Percentiles rank a stretch among this genome's conserved stretches.
Evolutionary conservation across 768 basidiomycete species (phyloP).

Genomic region (Trametes maxima): DNA sequence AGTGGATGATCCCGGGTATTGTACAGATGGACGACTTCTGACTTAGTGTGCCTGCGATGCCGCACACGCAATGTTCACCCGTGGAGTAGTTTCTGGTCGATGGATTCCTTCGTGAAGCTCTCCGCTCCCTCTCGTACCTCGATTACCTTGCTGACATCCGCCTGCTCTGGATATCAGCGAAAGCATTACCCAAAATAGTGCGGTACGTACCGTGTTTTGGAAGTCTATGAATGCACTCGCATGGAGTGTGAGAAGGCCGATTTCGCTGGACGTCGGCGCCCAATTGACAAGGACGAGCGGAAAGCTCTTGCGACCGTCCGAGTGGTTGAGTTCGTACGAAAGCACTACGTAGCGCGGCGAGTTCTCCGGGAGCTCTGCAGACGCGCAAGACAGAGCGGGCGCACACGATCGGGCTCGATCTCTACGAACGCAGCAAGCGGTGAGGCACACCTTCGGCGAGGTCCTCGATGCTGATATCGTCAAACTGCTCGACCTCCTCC

Average conservation of each 20-base stretch:
- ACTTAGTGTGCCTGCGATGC: neutral
- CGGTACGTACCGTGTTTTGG: constrained; percentile 64
- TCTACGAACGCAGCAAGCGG: neutral
- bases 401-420: constrained; percentile 7
- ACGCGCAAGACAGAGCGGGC: neutral
- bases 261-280: constrained; percentile 80
- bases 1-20: constrained; percentile 11
- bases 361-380: constrained; percentile 81
- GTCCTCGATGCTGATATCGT: constrained; percentile 76
- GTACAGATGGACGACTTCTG: constrained; percentile 12
- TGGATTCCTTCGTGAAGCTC: constrained; percentile 68
- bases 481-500: constrained; percentile 82
- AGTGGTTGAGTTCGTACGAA: constrained; percentile 79
- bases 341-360: constrained; percentile 85
- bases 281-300: constrained; percentile 89
- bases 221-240: constrained; percentile 83
- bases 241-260: constrained; percentile 70
- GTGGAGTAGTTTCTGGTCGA: constrained; percentile 60
- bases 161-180: constrained; percentile 42
- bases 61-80: constrained; percentile 1
- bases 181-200: neutral
- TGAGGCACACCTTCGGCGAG: constrained; percentile 73
- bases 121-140: constrained; percentile 85
- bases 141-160: constrained; percentile 76
- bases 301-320: constrained; percentile 82